Evolutionary conservation across 192 early-diverging fungal species (phyloP), one percentile per base, ranked within the genome.

Genomic region (Diversispora epigaea): DNA sequence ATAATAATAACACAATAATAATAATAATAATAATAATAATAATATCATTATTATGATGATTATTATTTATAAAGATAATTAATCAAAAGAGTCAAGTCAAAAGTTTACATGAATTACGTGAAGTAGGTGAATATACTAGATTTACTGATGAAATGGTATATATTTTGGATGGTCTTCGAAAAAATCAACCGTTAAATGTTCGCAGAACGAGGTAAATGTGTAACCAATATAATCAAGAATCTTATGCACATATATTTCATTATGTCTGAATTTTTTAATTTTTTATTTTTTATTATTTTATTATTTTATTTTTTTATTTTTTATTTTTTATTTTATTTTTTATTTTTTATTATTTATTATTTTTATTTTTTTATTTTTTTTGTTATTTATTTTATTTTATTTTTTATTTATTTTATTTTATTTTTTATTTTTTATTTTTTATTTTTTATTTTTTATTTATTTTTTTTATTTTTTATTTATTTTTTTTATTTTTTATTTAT

Each of bases 131-230:
- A 41, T 77, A 77, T 44, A 83, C 88, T 40, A 66, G 81, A 40
- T 89, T 90, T 64, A 80, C 65, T 21, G 89, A 90, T 66, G 88
- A 87, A 68, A 88, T 90, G 78, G 84, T 83, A 10, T 90, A 90
- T 73, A 77, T 85, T 39, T 15, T 90, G 25, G 82, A 80, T n/a
- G 89, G 89, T 5, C 65, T 89, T 4, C 64, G 72, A n/a, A 52
- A 65, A 22, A 78, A 73, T 41, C 84, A 89, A 50, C 76, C 78
- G 39, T 57, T 81, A 4, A 81, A 75, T 52, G 76, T 89, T 5
- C 81, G 78, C 19, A 54, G 83, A 73, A 78, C 74, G 11, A 90
- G 87, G 87, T 89, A 46, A 25, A 21, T 12, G 22, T 50, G 17
- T 3, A 46, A 15, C n/a, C n/a, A n/a, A n/a, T n/a, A n/a, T n/a